phyloP scores from a whole-genome alignment of 2,329 filamentous ascomycete genomes.

The Ascochyta pisi region DNA sequence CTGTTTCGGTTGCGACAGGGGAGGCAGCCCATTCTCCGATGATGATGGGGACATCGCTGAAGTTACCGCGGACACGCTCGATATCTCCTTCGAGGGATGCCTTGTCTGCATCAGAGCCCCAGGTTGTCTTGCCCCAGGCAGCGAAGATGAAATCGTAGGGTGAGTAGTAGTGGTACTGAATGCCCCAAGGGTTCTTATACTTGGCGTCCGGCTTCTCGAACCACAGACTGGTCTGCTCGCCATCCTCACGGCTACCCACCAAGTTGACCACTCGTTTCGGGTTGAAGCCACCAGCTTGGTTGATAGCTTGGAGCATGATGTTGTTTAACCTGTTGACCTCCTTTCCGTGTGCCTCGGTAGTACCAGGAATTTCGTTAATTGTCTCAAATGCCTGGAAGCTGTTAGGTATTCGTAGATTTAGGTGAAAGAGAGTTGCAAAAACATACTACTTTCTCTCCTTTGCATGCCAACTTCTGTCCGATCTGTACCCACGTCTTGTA shows the following conservation, averaged over 20 bases:
- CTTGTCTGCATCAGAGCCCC: slow-evolving; percentile 64
- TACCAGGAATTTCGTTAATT: slow-evolving; percentile 65
- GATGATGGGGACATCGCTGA: slow-evolving; percentile 62
- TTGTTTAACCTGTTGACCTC: slow-evolving; percentile 63
- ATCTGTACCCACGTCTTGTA: slow-evolving; percentile 65
- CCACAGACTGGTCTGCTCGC: slow-evolving; percentile 61
- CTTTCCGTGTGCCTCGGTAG: slow-evolving; percentile 58
- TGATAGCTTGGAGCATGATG: slow-evolving; percentile 63
- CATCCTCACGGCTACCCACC: slow-evolving; percentile 60
- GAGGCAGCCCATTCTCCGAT: slow-evolving; percentile 66
- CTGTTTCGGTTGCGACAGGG: slow-evolving; percentile 59
- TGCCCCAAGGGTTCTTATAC: slow-evolving; percentile 63
- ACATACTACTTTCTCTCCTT: slow-evolving; percentile 55
- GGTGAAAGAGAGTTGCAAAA: too few species aligned
- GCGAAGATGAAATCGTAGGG: slow-evolving; percentile 56
- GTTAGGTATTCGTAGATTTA: background rate
- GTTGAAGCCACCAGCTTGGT: slow-evolving; percentile 63
- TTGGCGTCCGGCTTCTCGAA: slow-evolving; percentile 57
- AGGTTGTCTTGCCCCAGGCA: slow-evolving; percentile 66
- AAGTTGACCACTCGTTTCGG: slow-evolving; percentile 63
- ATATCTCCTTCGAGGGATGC: slow-evolving; percentile 59
- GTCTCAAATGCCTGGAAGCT: slow-evolving; percentile 58
- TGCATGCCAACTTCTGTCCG: slow-evolving; percentile 61
- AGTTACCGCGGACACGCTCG: slow-evolving; percentile 60
- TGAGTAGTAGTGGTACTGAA: slow-evolving; percentile 69